Evolutionary conservation across 2,329 filamentous ascomycete species (phyloP).

Genomic region (Penicillium vulpinum): DNA sequence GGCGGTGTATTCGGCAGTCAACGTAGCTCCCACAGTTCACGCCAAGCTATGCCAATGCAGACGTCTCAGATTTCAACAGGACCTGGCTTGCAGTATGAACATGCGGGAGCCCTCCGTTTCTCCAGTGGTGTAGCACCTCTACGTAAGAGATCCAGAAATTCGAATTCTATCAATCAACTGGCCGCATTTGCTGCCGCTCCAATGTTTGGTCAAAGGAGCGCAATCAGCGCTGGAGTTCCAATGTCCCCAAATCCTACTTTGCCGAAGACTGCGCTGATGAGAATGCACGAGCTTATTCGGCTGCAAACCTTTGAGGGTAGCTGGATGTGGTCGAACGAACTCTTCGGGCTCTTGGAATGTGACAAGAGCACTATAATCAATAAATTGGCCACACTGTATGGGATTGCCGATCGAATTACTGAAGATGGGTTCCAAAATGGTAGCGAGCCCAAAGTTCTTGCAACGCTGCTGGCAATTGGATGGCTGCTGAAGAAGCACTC

Average conservation of each 20-base stretch:
- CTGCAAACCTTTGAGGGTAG: conserved; percentile 59
- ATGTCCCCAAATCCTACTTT: not conserved
- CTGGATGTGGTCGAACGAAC: conserved; percentile 46
- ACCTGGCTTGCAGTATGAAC: not conserved
- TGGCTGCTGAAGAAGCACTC: conserved; percentile 7
- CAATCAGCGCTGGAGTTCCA: not conserved
- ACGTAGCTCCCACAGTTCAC: too few species aligned
- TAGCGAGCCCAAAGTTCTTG: not conserved
- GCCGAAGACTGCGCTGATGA: too few species aligned
- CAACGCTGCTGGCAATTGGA: conserved; percentile 18
- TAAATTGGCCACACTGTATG: not conserved
- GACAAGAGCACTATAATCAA: not conserved
- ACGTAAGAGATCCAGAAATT: not conserved
- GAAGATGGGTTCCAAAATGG: not conserved
- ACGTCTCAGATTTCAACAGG: too few species aligned
- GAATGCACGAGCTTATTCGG: conserved; percentile 46
- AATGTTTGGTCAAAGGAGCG: too few species aligned
- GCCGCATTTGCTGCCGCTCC: not conserved
- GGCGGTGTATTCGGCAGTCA: too few species aligned
- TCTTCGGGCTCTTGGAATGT: conserved; percentile 24
- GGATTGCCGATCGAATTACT: not conserved
- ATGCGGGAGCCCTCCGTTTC: too few species aligned
- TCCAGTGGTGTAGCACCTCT: too few species aligned
- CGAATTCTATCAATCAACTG: too few species aligned
- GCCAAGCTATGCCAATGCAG: too few species aligned